A percentile compares a stretch with the other conserved stretches of the same genome.
These are phyloP conservation scores for Euphorbia schlechtendalii DNA, from an alignment of 441 rosid genomes.

Conservation along the genomic window DNA sequence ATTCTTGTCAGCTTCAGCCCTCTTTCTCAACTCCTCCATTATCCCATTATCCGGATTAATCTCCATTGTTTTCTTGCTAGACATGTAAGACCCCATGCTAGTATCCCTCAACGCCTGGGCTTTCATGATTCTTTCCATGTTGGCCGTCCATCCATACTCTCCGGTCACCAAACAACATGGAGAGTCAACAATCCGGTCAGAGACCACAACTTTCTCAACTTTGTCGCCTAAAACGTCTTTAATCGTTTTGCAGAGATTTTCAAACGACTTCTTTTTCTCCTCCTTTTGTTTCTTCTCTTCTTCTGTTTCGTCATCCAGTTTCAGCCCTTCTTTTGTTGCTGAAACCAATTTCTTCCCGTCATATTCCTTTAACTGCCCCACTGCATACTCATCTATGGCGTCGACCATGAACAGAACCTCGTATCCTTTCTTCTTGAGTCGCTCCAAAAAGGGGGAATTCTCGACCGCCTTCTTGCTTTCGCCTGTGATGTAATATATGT, in stretches of 20 bases:
- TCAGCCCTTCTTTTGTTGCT: slow-evolving; percentile 80
- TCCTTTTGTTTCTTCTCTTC: slow-evolving; percentile 76
- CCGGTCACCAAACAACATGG: slow-evolving; percentile 85
- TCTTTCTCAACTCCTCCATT: slow-evolving; percentile 83
- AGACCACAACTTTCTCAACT: slow-evolving; percentile 77
- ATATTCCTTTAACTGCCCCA: slow-evolving; percentile 78
- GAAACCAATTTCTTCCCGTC: slow-evolving; percentile 88
- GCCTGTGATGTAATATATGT: slow-evolving; percentile 83
- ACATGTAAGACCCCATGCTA: slow-evolving; percentile 87
- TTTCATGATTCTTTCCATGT: slow-evolving; percentile 93
- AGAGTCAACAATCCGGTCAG: slow-evolving; percentile 78
- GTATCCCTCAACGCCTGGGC: slow-evolving; percentile 78
- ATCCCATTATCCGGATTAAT: slow-evolving; percentile 78
- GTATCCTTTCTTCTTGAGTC: slow-evolving; percentile 83
- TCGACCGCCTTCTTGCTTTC: slow-evolving; percentile 95
- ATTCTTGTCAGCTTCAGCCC: slow-evolving; percentile 66
- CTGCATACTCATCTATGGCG: slow-evolving; percentile 87
- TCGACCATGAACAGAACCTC: slow-evolving; percentile 88
- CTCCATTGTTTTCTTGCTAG: slow-evolving; percentile 85
- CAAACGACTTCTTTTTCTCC: slow-evolving; percentile 58
- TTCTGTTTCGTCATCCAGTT: slow-evolving; percentile 66
- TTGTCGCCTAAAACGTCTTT: slow-evolving; percentile 78
- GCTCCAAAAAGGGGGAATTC: slow-evolving; percentile 90
- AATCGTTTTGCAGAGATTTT: slow-evolving; percentile 72
- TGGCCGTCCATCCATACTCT: slow-evolving; percentile 83